Percentiles rank a stretch among this genome's conserved stretches.
phyloP scores from a whole-genome alignment of 345 rosid species.

The Euclidium syriacum region DNA sequence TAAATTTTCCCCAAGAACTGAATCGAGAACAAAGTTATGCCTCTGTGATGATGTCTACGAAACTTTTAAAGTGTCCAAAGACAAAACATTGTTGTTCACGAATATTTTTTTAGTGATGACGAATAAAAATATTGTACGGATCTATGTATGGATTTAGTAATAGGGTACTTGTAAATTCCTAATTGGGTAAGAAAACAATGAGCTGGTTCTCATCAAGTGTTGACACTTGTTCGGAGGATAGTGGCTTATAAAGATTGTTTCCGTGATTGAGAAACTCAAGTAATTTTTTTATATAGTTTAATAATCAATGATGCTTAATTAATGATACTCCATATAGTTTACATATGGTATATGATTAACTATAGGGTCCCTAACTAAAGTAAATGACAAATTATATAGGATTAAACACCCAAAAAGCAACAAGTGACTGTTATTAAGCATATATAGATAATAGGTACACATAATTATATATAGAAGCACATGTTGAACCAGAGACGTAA shows the following conservation, averaged over 20 bases:
- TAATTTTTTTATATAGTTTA: not conserved
- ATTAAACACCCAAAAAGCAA: conserved; percentile 8
- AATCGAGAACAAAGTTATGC: conserved; percentile 20
- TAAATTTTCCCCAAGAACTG: conserved; percentile 5
- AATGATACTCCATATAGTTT: not conserved
- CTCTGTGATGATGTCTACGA: conserved; percentile 12
- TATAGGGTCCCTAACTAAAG: conserved; percentile 10
- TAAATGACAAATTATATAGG: conserved; percentile 1
- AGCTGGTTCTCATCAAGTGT: conserved; percentile 22
- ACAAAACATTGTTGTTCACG: conserved; percentile 25
- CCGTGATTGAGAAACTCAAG: conserved; percentile 22
- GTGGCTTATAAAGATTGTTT: conserved; percentile 25
- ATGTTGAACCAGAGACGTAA: conserved; percentile 16
- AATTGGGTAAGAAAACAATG: conserved; percentile 27
- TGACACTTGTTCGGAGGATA: conserved; percentile 23
- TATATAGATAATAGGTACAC: not conserved
- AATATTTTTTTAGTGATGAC: conserved; percentile 26
- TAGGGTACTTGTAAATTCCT: conserved; percentile 25
- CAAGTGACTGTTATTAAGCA: conserved; percentile 12
- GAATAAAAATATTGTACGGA: conserved; percentile 28
- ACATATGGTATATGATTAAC: conserved; percentile 15
- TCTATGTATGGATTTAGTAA: conserved; percentile 28
- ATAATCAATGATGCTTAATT: not conserved
- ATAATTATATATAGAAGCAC: conserved; percentile 11
- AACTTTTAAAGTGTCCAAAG: conserved; percentile 14